phyloP scores from a whole-genome alignment of 1,139 yeast species.

The Zygoascus meyerae region DNA sequence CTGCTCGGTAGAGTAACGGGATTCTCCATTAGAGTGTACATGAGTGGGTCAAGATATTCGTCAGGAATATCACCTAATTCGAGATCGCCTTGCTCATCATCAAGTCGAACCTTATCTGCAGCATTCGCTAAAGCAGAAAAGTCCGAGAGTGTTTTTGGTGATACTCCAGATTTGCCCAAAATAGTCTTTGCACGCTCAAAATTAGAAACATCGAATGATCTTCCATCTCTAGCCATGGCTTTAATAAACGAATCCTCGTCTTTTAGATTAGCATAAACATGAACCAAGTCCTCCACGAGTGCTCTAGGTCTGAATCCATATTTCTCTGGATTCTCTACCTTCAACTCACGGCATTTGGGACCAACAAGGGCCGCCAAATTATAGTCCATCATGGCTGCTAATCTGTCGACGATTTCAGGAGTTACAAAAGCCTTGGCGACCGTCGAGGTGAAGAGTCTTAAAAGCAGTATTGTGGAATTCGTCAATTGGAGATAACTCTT shows the following conservation, averaged over 20 bases:
- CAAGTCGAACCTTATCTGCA: slow-evolving; percentile 56
- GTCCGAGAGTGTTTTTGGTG: slow-evolving; percentile 47
- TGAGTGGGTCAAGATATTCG: slow-evolving; percentile 92
- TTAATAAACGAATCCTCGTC: slow-evolving; percentile 56
- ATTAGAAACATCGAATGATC: slow-evolving; percentile 66
- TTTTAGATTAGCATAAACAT: slow-evolving; percentile 69
- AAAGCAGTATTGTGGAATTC: slow-evolving; percentile 73
- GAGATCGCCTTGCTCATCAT: slow-evolving; percentile 68
- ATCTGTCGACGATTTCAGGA: slow-evolving; percentile 85
- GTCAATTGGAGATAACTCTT: slow-evolving; percentile 77
- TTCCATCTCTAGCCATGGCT: slow-evolving; percentile 85
- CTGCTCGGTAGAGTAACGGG: slow-evolving; percentile 91
- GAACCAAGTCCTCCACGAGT: slow-evolving; percentile 62
- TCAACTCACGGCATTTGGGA: slow-evolving; percentile 83
- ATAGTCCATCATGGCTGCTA: slow-evolving; percentile 93
- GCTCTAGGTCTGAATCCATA: slow-evolving; percentile 78
- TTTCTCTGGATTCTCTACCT: slow-evolving; percentile 77
- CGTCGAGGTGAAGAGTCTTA: slow-evolving; percentile 75
- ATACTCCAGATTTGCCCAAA: slow-evolving; percentile 48
- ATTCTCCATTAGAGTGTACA: slow-evolving; percentile 92
- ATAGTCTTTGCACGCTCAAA: slow-evolving; percentile 69
- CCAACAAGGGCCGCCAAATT: slow-evolving; percentile 89
- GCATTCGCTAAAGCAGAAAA: slow-evolving; percentile 52
- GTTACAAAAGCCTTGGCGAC: slow-evolving; percentile 83
- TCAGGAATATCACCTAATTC: slow-evolving; percentile 95